Base-by-base conservation (phyloP, 805 yeast genomes). In the Starmera pachycereana region DNA sequence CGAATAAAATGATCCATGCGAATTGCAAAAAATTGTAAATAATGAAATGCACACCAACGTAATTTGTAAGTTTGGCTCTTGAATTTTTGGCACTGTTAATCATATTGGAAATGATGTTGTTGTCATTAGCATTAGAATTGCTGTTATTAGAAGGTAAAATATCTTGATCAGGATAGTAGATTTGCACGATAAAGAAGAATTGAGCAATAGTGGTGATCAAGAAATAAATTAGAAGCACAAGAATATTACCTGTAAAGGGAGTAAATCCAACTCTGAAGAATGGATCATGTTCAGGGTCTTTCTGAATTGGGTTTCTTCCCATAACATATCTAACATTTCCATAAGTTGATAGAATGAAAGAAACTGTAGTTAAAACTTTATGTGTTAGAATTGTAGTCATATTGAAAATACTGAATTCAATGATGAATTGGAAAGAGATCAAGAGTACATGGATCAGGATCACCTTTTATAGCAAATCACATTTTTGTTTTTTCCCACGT, bases 1-100 rank as follows among this genome's bases (percentile, higher is more conserved):
- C 71, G 58, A 84, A 83, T 44, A 76, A 65, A 44, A 69, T 56
- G 13, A 74, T 61, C 95, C 95, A 85, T 38, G 70, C 49, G 49
- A 78, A 76, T 35, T 72, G 72, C 37, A 75, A 51, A 30, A 76
- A 39, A 59, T 84, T 83, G 65, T 78, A 81, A 13, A 69, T 45
- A 14, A 76, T 67, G 53, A 82, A 80, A 61, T 80, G 85, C 59
- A 72, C 69, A 16, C 78, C 81, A 13, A 80, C 72, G 29, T 58
- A 45, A 10, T 41, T 30, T 4, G 52, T 48, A 18, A 39, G 35
- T 34, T 60, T 55, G 36, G 54, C 50, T 40, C 49, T 46, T 7
- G 37, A n/a, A 3, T 29, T 11, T 10, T 36, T 14, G 5, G 40
- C 40, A 12, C 44, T 48, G 27, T 43, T 47, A 32, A 40, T 41